phyloP scores from a whole-genome alignment of 441 rosid species.

The Populus hybrid region DNA sequence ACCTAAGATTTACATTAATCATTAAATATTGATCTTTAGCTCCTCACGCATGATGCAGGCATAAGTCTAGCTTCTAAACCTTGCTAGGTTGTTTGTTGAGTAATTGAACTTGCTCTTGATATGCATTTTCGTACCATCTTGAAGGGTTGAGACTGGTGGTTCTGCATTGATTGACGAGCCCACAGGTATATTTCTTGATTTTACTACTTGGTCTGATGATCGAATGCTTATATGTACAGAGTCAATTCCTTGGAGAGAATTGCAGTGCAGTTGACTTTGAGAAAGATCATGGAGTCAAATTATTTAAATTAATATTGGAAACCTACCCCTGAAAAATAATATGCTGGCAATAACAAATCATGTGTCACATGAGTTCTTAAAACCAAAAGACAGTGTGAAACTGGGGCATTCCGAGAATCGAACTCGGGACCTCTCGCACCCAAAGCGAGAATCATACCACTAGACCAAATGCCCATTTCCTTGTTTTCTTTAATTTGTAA shows the following conservation, averaged over 20 bases:
- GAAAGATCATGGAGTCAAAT: not conserved
- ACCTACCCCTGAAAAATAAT: not conserved
- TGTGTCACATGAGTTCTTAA: not conserved
- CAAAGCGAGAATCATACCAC: constrained; percentile 70
- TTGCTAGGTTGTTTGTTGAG: not conserved
- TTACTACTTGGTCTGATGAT: not conserved
- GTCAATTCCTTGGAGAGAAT: not conserved
- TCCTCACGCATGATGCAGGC: not conserved
- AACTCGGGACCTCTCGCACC: constrained; percentile 55
- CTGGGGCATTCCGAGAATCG: constrained; percentile 41
- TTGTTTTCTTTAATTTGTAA: no score
- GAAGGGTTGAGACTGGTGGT: not conserved
- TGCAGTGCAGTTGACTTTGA: not conserved
- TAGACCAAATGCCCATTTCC: constrained; percentile 56
- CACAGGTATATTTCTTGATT: not conserved
- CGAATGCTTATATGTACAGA: not conserved
- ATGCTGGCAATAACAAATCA: not conserved
- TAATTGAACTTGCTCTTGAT: no score
- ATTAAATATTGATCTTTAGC: not conserved
- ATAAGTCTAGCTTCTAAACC: not conserved
- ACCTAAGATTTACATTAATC: no score
- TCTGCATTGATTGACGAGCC: not conserved
- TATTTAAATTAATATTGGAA: not conserved
- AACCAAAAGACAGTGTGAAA: not conserved
- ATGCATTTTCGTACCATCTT: not conserved